Evolutionary conservation across 768 basidiomycete genomes (phyloP), one percentile per base, ranked within the genome.

Genomic region (Boletus fagicola): DNA sequence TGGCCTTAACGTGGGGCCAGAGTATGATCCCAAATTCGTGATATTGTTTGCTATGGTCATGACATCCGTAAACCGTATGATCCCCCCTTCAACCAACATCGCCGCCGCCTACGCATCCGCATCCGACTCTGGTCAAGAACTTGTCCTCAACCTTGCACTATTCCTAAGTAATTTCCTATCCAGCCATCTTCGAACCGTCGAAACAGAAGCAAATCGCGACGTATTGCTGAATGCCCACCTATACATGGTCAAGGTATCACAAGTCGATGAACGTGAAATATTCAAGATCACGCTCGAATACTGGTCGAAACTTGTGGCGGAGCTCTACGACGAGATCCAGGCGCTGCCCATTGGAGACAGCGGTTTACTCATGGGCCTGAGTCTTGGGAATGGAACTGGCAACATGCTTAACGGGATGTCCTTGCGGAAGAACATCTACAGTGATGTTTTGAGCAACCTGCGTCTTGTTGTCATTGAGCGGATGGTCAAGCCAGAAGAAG

Each of bases 401-500:
- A 87, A 77, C 61, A 82, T 91, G 83, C 75, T 92, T 26, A 85
- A 83, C 60, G 87, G 88, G 49, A 85, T 90, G 78, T 83, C 88
- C 3, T 70, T 95, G 64, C 78, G 97, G 64, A 95, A 98, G 81
- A 93, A 93, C 70, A 90, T 97, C 58, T 99, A 98, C 70, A 87
- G 87, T 59, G 95, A 98, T 63, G 94, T 99, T 12, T 77, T 99
- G 52, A 94, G 90, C 31, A 97, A 99, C 71, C 72, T 99, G 65
- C 83, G 97, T 44, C 74, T 98, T 58, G 96, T 98, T 45, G 94
- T 99, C 67, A 96, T 98, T 64, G 96, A 98, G 75, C 84, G 92
- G 66, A 99, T 99, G 97, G 97, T 98, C 62, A 99, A 98, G 72
- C 97, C 97, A 5, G 97, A 99, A 73, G 97, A 99, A 83, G 96